Evolutionary conservation across 176 grass and related monocot genomes (phyloP), one percentile per base, ranked within the genome.

Genomic region (Saccharum officinarum): DNA sequence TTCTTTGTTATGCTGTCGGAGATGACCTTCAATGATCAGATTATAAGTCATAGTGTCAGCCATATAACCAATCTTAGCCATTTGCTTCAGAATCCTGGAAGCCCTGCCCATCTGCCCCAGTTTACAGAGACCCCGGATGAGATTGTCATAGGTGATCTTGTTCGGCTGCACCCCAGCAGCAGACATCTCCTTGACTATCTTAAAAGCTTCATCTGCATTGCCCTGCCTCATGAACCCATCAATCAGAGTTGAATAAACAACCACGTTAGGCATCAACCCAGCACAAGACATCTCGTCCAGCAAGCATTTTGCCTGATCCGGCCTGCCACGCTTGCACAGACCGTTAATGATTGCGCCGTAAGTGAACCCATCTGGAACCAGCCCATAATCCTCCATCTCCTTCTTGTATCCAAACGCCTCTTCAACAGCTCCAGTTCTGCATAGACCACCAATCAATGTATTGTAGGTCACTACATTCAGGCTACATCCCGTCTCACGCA

Each of bases 211-310:
- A 67, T 90, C 47, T 4, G 59, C 37, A 78, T 88, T 80, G 30
- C 91, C 87, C 79, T 92, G 87, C 90, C 85, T 85, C 78, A 88
- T 87, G 85, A 92, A 93, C 49, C 91, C 94, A 69, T 97, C 89
- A 64, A 93, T 76, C 9, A 97, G 86, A 68, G 87, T 87, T 25
- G 75, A 71, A 87, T 97, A 97, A 47, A 89, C 75, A 54, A 88
- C 70, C 25, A 92, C 47, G 42, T 88, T 73, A 83, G 80, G 89
- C 33, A 45, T 72, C 62, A 90, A n/a, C 22, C 82, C 87, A 54
- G 74, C 47, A 47, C 28, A 65, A 70, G 45, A 83, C 87, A 97
- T 97, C 69, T 97, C 89, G 5, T 84, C 78, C 44, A 97, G 80
- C 82, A 97, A 78, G 26, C 31, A 63, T 71, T 84, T 93, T 37